Percentiles rank a stretch among this genome's conserved stretches.
phyloP scores from a whole-genome alignment of 2,329 filamentous ascomycete species.

The Leptodontidium sp. region DNA sequence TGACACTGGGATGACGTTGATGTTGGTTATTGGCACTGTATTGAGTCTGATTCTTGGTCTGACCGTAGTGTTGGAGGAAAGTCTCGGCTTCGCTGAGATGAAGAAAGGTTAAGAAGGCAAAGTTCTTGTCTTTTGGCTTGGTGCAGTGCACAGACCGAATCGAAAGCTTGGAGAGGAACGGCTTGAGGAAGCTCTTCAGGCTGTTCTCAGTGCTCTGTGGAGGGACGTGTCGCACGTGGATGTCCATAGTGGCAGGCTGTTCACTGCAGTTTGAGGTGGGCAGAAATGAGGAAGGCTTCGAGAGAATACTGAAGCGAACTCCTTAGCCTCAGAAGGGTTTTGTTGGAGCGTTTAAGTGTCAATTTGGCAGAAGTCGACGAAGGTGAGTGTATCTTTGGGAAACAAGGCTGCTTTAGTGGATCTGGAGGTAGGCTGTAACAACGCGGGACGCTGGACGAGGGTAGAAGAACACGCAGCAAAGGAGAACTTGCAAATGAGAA shows the following conservation, averaged over 20 bases:
- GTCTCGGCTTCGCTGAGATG: conserved; percentile 48
- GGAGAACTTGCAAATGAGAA: not conserved
- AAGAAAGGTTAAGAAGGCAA: conserved; percentile 57
- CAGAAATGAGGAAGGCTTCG: not conserved
- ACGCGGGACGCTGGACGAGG: not conserved
- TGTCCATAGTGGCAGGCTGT: conserved; percentile 51
- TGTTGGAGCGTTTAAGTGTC: too few species aligned
- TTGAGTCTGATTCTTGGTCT: conserved; percentile 28
- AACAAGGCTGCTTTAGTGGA: not conserved
- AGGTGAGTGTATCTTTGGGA: not conserved
- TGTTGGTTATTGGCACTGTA: not conserved
- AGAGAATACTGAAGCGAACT: not conserved
- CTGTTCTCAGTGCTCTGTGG: conserved; percentile 51
- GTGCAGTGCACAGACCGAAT: conserved; percentile 54
- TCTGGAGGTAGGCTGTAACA: not conserved
- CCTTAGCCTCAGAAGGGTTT: not conserved
- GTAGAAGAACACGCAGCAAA: not conserved
- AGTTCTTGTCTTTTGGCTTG: conserved; percentile 51
- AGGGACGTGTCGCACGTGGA: conserved; percentile 55
- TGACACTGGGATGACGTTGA: not conserved
- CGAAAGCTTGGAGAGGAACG: conserved; percentile 48
- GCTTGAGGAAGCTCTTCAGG: conserved; percentile 51
- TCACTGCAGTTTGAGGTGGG: not conserved
- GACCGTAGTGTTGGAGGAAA: conserved; percentile 52
- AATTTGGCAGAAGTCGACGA: not conserved